Evolutionary conservation across 2,329 filamentous ascomycete genomes (phyloP).

Genomic region (Talaromyces marneffei): DNA sequence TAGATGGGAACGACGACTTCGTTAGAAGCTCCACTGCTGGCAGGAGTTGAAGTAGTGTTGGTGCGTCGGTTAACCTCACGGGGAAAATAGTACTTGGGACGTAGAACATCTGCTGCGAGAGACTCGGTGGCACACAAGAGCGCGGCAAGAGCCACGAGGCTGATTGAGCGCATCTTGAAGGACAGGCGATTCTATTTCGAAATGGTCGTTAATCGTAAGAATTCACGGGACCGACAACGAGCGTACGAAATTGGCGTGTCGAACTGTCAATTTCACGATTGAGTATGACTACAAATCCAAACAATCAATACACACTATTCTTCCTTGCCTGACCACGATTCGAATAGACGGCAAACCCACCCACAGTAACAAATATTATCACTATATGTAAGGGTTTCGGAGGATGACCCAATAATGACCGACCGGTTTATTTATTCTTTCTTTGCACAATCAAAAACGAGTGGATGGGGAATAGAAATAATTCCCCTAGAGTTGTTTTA

Average conservation of each 20-base stretch:
- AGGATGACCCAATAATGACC: not conserved
- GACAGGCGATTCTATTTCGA: not conserved
- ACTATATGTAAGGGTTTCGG: conserved; percentile 6
- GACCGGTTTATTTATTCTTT: not conserved
- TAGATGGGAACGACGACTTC: conserved; percentile 9
- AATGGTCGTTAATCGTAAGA: conserved; percentile 2
- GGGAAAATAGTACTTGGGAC: conserved; percentile 32
- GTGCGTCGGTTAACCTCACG: conserved; percentile 28
- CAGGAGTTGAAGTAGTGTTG: conserved; percentile 7
- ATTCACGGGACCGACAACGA: not conserved
- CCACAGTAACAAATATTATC: conserved; percentile 1
- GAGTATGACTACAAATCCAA: conserved; percentile 1
- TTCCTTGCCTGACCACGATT: not conserved
- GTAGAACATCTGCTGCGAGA: conserved; percentile 23
- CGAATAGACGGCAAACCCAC: not conserved
- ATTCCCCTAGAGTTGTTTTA: conserved; percentile 10
- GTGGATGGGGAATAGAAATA: conserved; percentile 18
- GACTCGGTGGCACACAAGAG: conserved; percentile 30
- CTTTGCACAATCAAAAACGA: conserved; percentile 19
- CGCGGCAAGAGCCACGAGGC: conserved; percentile 27
- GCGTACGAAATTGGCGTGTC: not conserved
- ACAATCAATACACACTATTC: not conserved
- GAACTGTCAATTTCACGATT: conserved; percentile 4
- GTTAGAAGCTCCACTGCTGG: conserved; percentile 3
- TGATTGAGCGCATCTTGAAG: conserved; percentile 27